Evolutionary conservation across 1,284 basidiomycete species (phyloP).

Genomic region (Sanghuangporus sanghuang): DNA sequence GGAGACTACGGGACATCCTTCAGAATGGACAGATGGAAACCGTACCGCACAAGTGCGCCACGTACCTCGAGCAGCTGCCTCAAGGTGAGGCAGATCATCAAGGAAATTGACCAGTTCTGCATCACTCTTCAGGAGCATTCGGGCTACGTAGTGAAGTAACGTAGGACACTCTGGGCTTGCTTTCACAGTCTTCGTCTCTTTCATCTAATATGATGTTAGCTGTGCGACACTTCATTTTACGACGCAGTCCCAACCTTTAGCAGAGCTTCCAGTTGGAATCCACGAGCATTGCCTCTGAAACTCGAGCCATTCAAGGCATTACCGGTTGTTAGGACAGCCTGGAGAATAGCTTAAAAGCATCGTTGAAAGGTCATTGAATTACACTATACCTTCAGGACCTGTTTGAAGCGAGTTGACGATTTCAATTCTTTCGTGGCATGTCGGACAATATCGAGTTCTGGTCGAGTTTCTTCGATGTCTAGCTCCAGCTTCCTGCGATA

Average conservation of each 20-base stretch:
- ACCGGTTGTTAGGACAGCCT: slow-evolving; percentile 73
- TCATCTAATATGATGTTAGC: slow-evolving; percentile 46
- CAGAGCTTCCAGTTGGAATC: slow-evolving; percentile 80
- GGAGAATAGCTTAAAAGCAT: slow-evolving; percentile 5
- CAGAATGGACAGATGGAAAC: background rate
- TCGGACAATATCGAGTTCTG: slow-evolving; percentile 75
- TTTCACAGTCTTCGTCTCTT: slow-evolving; percentile 77
- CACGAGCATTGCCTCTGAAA: slow-evolving; percentile 78
- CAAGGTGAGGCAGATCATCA: slow-evolving; percentile 77
- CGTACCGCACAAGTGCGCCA: background rate
- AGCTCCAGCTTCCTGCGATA: slow-evolving; percentile 78
- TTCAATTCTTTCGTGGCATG: slow-evolving; percentile 73
- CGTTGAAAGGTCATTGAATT: background rate
- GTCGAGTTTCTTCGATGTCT: slow-evolving; percentile 80
- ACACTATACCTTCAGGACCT: slow-evolving; percentile 54
- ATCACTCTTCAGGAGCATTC: slow-evolving; percentile 67
- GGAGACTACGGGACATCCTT: slow-evolving; percentile 51
- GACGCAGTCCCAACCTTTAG: slow-evolving; percentile 53
- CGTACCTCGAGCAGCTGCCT: slow-evolving; percentile 77
- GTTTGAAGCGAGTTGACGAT: slow-evolving; percentile 62
- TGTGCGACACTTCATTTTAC: slow-evolving; percentile 1
- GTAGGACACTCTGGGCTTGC: slow-evolving; percentile 72
- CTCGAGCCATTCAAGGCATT: slow-evolving; percentile 80
- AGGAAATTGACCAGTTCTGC: slow-evolving; percentile 67
- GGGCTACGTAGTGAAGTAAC: slow-evolving; percentile 81